These are phyloP conservation scores for Trypanosoma avium DNA, from an alignment of 208 protist species.

Conservation along the genomic window DNA sequence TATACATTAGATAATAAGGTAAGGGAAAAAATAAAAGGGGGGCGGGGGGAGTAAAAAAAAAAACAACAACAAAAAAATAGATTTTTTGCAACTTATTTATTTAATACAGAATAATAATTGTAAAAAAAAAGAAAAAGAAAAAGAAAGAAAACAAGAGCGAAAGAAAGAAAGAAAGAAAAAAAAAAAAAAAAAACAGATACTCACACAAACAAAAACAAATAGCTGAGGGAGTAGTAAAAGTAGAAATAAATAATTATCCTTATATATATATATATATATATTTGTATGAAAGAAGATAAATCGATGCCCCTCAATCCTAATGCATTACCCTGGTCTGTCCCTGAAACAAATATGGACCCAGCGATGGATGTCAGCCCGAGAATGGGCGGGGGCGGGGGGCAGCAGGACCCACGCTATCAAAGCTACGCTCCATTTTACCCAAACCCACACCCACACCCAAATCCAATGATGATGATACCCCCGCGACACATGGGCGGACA, in stretches of 20 bases:
- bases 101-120: background rate
- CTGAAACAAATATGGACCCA: conserved; percentile 9
- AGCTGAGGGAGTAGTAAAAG: background rate
- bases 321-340: conserved; percentile 15
- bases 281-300: too few relatives aligned
- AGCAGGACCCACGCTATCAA: conserved; percentile 13
- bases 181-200: background rate
- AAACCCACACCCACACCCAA: conserved; percentile 1
- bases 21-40: too few relatives aligned
- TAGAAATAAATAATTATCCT: background rate
- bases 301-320: conserved; percentile 26
- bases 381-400: background rate
- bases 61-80: too few relatives aligned
- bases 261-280: too few relatives aligned
- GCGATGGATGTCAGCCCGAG: background rate
- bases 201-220: background rate
- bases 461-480: background rate
- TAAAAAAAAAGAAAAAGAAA: background rate
- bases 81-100: background rate
- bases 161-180: conserved; percentile 2
- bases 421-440: conserved; percentile 1
- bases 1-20: too few relatives aligned
- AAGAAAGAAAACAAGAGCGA: background rate
- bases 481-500: conserved; percentile 8
- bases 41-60: too few relatives aligned